Evolutionary conservation across 495 filamentous ascomycete species (phyloP), one percentile per base, ranked within the genome.

Genomic region (Cercophora scortea): DNA sequence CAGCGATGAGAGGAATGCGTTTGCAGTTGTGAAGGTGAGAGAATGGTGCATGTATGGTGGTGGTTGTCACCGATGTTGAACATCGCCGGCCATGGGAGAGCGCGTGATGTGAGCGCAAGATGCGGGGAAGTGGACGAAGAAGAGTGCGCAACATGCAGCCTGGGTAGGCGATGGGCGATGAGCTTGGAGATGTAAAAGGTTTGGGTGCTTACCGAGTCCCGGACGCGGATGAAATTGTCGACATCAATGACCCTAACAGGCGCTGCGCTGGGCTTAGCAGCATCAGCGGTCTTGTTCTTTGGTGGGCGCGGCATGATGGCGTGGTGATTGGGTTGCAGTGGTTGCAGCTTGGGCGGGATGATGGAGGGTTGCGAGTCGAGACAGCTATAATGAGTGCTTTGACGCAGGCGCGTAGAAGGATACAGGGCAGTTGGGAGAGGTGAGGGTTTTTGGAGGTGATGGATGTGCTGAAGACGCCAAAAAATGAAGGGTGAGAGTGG

Each of bases 181-280:
- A 52, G 55, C 46, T 47, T 51, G 54, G 45, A 49, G 52, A 62
- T 42, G 44, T 18, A 42, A 50, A 17, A 18, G 49, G 39, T 42
- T 45, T 25, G 25, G 25, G 44, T 19, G 65, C 75, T 75, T 72
- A 78, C 75, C 38, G 72, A 75, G 50, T 78, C 75, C 38, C 75
- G 68, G 39, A 78, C 73, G 50, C 71, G 65, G 43, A 76, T 66
- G 50, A 78, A 78, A 41, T 75, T 68, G 16, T 73, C 71, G 39
- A 71, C 63, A 19, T 75, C 73, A 47, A 78, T 75, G 18, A 71
- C 70, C 10, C 45, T 46, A 9, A 25, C 25, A 19, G 44, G 51
- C 51, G 47, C 45, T 10, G 54, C 61, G 45, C 56, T 51, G 41
- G 63, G 63, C 54, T 71, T 70, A 46, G 75, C 69, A 51, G 75